phyloP scores from a whole-genome alignment of 805 yeast species.

The Scheffersomyces coipomensis region DNA sequence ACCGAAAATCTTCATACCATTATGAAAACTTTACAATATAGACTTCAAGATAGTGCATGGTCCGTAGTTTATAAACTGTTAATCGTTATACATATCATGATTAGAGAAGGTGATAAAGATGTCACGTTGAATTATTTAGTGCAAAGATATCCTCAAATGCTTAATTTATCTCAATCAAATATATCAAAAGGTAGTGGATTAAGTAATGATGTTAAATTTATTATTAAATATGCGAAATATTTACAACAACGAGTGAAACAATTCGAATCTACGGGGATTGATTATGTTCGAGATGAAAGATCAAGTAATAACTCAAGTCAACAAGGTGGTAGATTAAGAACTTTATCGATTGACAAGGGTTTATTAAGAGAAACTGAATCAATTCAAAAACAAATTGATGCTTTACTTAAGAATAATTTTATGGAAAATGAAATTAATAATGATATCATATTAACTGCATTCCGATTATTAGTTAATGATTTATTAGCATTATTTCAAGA shows the following conservation, averaged over 20 bases:
- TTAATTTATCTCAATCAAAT: slow-evolving; percentile 39
- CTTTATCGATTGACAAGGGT: slow-evolving; percentile 71
- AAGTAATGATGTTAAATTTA: slow-evolving; percentile 50
- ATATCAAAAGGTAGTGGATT: slow-evolving; percentile 32
- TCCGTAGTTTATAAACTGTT: slow-evolving; percentile 85
- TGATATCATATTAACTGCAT: slow-evolving; percentile 80
- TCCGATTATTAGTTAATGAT: slow-evolving; percentile 87
- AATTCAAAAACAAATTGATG: slow-evolving; percentile 77
- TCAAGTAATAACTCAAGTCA: slow-evolving; percentile 44
- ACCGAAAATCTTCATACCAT: slow-evolving; percentile 63
- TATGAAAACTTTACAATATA: slow-evolving; percentile 57
- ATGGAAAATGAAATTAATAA: slow-evolving; percentile 79
- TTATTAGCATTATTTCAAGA: slow-evolving; percentile 82
- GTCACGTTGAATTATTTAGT: slow-evolving; percentile 64
- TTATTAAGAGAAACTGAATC: slow-evolving; percentile 81
- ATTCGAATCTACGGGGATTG: slow-evolving; percentile 60
- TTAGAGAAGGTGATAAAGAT: slow-evolving; percentile 85
- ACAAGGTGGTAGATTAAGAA: slow-evolving; percentile 62
- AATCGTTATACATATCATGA: slow-evolving; percentile 84
- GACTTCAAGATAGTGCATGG: slow-evolving; percentile 85
- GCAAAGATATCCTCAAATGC: slow-evolving; percentile 46
- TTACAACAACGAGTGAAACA: slow-evolving; percentile 67
- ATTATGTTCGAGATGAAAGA: slow-evolving; percentile 74
- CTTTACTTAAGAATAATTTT: slow-evolving; percentile 71
- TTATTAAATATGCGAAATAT: slow-evolving; percentile 71